phyloP scores from a whole-genome alignment of 768 basidiomycete species.

The Cystobasidium onofrii region DNA sequence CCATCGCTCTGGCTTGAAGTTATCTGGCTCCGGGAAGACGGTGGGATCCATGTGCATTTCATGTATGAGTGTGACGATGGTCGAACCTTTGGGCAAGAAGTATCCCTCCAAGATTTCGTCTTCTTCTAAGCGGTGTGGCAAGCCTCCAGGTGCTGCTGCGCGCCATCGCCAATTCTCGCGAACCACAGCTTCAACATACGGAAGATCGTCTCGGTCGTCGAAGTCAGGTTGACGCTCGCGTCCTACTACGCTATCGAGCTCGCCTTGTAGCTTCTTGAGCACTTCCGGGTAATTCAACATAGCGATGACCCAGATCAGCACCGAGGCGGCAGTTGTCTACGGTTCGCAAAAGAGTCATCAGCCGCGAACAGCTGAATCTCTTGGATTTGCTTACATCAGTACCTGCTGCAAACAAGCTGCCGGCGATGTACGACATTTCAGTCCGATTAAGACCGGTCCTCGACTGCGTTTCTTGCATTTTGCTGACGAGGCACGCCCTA shows the following conservation, averaged over 20 bases:
- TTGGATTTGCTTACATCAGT: not conserved
- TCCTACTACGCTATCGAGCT: conserved; percentile 40
- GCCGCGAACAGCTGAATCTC: not conserved
- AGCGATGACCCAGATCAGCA: conserved; percentile 20
- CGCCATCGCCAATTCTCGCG: conserved; percentile 37
- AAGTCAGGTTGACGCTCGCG: conserved; percentile 37
- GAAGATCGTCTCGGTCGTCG: conserved; percentile 36
- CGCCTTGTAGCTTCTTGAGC: conserved; percentile 32
- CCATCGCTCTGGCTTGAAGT: conserved; percentile 36
- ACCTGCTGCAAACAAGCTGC: not conserved
- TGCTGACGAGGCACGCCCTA: conserved; percentile 7
- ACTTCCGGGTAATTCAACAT: conserved; percentile 10
- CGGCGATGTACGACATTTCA: not conserved
- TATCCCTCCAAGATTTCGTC: not conserved
- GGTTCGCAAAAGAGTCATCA: too few species aligned
- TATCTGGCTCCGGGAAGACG: conserved; percentile 37
- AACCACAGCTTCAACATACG: conserved; percentile 35
- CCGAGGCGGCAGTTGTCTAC: not conserved
- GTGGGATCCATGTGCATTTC: conserved; percentile 27
- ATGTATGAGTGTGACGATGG: not conserved
- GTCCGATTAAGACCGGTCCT: not conserved
- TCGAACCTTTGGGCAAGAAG: conserved; percentile 21
- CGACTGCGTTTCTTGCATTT: conserved; percentile 1
- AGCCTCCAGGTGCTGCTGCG: conserved; percentile 20
- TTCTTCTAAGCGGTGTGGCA: not conserved